Conservation (phyloP, 805 yeast genomes). For the Candida pseudofarinosa region DNA sequence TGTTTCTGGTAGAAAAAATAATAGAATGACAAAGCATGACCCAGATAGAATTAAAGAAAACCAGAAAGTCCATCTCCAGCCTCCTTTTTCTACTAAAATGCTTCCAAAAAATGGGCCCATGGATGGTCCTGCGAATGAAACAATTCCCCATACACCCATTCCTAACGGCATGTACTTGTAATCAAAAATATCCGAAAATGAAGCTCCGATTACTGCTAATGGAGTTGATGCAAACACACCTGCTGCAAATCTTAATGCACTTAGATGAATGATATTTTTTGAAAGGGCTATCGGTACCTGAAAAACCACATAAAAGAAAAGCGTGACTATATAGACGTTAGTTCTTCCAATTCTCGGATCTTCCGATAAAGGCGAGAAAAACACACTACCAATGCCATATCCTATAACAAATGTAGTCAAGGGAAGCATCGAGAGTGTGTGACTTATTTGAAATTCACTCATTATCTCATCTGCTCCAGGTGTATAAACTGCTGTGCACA, state of each 20-base stretch:
- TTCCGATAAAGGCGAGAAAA: constrained; percentile 54
- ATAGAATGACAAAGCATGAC: constrained; percentile 12
- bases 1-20: constrained; percentile 44
- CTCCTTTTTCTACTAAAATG: constrained; percentile 33
- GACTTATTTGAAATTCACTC: constrained; percentile 39
- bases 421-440: constrained; percentile 42
- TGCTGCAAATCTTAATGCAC: constrained; percentile 44
- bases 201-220: constrained; percentile 51
- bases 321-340: constrained; percentile 40
- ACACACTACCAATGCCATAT: constrained; percentile 55
- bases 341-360: constrained; percentile 48
- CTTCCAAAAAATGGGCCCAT: constrained; percentile 53
- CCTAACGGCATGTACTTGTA: constrained; percentile 38
- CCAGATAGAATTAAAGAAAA: constrained; percentile 32
- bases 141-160: constrained; percentile 46
- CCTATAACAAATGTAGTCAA: constrained; percentile 51
- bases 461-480: constrained; percentile 42
- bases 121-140: constrained; percentile 49
- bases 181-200: constrained; percentile 42
- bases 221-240: constrained; percentile 53
- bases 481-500: constrained; percentile 48
- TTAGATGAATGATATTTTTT: constrained; percentile 43
- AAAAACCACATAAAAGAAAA: constrained; percentile 42
- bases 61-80: constrained; percentile 53
- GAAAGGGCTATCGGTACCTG: constrained; percentile 52